Evolutionary conservation across 805 yeast genomes (phyloP), one percentile per base, ranked within the genome.

Genomic region (Starmerella lactis-condensi): DNA sequence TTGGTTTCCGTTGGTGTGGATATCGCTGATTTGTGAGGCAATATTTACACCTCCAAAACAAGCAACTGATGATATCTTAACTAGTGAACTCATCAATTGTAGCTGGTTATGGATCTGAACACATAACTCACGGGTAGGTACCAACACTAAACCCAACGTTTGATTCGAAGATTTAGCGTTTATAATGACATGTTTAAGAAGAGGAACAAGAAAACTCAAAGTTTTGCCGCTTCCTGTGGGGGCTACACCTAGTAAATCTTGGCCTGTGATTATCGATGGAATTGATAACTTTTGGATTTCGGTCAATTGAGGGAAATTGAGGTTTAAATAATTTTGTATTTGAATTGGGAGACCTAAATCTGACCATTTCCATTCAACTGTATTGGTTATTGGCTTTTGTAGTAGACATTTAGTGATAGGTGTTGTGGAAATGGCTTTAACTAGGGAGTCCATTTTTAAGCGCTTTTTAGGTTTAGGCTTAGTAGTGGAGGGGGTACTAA

Each of bases 201-300:
- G 53, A 0, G 98, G 95, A 5, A 89, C 49, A 6, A 82, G 57
- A 53, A 78, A 89, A 1, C 94, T 76, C 43, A 85, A 62, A 0
- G 98, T 89, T 49, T 89, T 89, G 3, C 98, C 98, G 1, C 94
- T 78, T 0, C 98, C 98, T 0, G 98, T 89, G 41, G 82, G 81
- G 0, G 98, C 96, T 14, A 89, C 75, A 5, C 94, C 95, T 28
- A 89, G 75, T 6, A 85, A 68, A 54, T 89, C 96, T 29, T 75
- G 54, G 1, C 96, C 96, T 2, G 73, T 61, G 91, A 85, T 77
- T 14, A 82, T 69, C 1, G 82, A 75, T 0, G 98, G 96, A 15
- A 83, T 61, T 0, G 94, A 82, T 45, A 82, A 94, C 0, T 82
- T 63, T 51, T 89, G 98, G 33, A 89, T 81, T n/a, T n/a, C n/a